Conservation (phyloP, 495 filamentous ascomycete genomes). For the Hypoxylon lienhwacheense region DNA sequence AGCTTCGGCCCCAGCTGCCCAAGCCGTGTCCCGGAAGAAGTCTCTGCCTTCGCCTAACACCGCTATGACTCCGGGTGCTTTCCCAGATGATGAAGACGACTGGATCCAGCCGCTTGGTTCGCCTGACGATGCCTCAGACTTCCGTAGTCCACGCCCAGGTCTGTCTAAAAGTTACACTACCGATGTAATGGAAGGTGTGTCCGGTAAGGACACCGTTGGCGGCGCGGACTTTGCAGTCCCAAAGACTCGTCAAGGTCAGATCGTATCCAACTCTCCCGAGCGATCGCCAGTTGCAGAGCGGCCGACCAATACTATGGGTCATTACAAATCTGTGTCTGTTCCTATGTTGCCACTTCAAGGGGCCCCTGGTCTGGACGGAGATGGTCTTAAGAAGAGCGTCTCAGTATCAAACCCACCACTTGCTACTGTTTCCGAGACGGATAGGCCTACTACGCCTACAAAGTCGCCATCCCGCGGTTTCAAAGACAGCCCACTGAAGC, state of each 20-base stretch:
- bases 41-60: conserved; percentile 40
- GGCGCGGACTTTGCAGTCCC: conserved; percentile 46
- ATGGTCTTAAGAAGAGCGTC: conserved; percentile 60
- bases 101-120: conserved; percentile 72
- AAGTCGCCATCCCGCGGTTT: conserved; percentile 70
- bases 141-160: conserved; percentile 49
- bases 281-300: conserved; percentile 43
- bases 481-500: conserved; percentile 77
- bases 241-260: conserved; percentile 40
- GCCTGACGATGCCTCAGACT: conserved; percentile 36
- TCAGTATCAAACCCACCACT: conserved; percentile 64
- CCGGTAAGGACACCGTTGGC: conserved; percentile 47
- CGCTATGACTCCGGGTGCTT: conserved; percentile 52
- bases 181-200: conserved; percentile 62
- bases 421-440: conserved; percentile 43
- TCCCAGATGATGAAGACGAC: conserved; percentile 72
- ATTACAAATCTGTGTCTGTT: conserved; percentile 59
- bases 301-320: conserved; percentile 41
- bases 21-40: conserved; percentile 53
- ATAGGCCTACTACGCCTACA: conserved; percentile 63
- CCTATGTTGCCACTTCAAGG: conserved; percentile 49
- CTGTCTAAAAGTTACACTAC: conserved; percentile 59
- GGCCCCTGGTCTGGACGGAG: conserved; percentile 39
- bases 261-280: conserved; percentile 41
- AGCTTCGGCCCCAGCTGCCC: conserved; percentile 48